These are phyloP conservation scores for Fusarium dlaminii DNA, from an alignment of 2,329 filamentous ascomycete genomes.

Conservation along the genomic window DNA sequence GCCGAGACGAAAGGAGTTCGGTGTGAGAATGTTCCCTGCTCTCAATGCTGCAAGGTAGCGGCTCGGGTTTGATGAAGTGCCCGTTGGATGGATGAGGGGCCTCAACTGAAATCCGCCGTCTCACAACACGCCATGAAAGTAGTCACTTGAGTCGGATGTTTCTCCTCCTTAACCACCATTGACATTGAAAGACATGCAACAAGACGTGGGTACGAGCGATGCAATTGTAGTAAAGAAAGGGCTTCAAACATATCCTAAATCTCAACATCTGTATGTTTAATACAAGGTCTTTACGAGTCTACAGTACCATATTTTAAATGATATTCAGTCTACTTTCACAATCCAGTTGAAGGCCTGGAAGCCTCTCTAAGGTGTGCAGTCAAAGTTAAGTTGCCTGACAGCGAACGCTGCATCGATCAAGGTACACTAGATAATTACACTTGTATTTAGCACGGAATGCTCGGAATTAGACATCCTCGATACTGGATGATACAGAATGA, in stretches of 20 bases:
- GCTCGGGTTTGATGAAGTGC: background rate
- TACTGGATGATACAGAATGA: background rate
- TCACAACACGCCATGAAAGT: no score
- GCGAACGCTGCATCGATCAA: background rate
- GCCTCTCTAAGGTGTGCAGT: background rate
- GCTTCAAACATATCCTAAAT: background rate
- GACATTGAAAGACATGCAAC: background rate
- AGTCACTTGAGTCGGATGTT: no score
- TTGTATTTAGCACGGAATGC: accelerated
- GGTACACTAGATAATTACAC: no score
- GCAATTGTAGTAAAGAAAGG: background rate
- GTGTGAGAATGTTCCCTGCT: no score
- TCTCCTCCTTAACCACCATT: no score
- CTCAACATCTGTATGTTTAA: background rate
- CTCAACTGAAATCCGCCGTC: background rate
- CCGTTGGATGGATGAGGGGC: background rate
- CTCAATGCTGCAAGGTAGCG: background rate
- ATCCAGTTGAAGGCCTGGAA: accelerated
- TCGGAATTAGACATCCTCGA: background rate
- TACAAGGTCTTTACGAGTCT: background rate
- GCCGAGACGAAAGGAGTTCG: background rate
- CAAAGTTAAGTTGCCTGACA: background rate
- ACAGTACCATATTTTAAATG: accelerated
- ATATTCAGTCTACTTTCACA: no score
- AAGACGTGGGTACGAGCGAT: background rate